Conservation (phyloP, 495 filamentous ascomycete genomes). For the Tuber brumale region DNA sequence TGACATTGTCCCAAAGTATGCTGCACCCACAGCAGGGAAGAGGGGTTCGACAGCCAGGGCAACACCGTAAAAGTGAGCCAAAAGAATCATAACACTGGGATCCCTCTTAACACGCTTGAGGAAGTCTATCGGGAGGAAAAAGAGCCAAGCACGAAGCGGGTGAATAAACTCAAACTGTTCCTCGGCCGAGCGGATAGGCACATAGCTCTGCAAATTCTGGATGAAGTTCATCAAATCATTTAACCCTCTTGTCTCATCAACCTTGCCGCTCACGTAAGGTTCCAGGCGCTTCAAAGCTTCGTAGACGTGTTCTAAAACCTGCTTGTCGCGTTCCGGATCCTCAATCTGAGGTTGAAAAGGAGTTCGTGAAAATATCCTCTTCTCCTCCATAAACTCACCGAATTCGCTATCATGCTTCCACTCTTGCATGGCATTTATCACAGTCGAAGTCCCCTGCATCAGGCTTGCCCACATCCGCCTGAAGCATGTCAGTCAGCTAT, state of each 20-base stretch:
- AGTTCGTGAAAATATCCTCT: constrained; percentile 59
- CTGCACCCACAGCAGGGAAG: constrained; percentile 81
- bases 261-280: constrained; percentile 61
- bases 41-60: constrained; percentile 81
- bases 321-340: constrained; percentile 56
- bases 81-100: constrained; percentile 64
- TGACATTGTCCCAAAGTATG: constrained; percentile 73
- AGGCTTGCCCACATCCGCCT: constrained; percentile 88
- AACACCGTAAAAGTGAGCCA: constrained; percentile 86
- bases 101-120: constrained; percentile 55
- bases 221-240: constrained; percentile 76
- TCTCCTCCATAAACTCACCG: constrained; percentile 72
- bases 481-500: constrained; percentile 40
- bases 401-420: constrained; percentile 89
- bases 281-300: constrained; percentile 66
- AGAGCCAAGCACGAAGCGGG: constrained; percentile 80
- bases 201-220: constrained; percentile 66
- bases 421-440: constrained; percentile 83
- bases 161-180: constrained; percentile 84
- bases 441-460: constrained; percentile 83
- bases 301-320: constrained; percentile 58
- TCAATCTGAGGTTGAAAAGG: constrained; percentile 52
- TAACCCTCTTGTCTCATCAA: constrained; percentile 66
- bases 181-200: constrained; percentile 63
- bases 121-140: constrained; percentile 78